These are phyloP conservation scores for Fusarium subtropicale DNA, from an alignment of 2,329 filamentous ascomycete species.

Conservation along the genomic window DNA sequence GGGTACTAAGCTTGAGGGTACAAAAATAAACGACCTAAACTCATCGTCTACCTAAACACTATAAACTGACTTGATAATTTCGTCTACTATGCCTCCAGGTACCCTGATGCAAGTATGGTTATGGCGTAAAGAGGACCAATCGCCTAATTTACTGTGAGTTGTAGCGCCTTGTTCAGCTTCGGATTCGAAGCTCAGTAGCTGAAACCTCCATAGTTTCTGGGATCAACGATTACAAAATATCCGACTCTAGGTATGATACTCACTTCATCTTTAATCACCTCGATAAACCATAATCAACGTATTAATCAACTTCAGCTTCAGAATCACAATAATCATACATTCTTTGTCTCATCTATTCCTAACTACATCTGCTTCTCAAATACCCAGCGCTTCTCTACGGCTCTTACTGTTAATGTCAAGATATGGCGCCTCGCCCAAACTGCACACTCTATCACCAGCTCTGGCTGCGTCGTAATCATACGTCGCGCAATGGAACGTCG, in stretches of 20 bases:
- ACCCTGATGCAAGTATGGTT: neutral
- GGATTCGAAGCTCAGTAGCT: too few species aligned
- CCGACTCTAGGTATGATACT: too few species aligned
- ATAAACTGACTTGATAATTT: too few species aligned
- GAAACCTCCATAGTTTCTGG: too few species aligned
- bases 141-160: neutral
- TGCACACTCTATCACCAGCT: constrained; percentile 57
- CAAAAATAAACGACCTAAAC: too few species aligned
- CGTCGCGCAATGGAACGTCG: constrained; percentile 65
- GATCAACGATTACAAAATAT: too few species aligned
- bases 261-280: neutral
- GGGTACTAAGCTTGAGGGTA: too few species aligned
- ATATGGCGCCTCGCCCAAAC: constrained; percentile 58
- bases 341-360: neutral
- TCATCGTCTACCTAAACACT: too few species aligned
- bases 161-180: too few species aligned
- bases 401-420: constrained; percentile 54
- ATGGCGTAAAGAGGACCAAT: neutral
- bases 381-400: constrained; percentile 53
- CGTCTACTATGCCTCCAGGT: too few species aligned
- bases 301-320: too few species aligned
- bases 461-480: constrained; percentile 67
- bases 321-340: neutral
- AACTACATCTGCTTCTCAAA: constrained; percentile 3
- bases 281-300: neutral